Base-by-base conservation (phyloP, 768 basidiomycete genomes). In the Boletellus ananas region DNA sequence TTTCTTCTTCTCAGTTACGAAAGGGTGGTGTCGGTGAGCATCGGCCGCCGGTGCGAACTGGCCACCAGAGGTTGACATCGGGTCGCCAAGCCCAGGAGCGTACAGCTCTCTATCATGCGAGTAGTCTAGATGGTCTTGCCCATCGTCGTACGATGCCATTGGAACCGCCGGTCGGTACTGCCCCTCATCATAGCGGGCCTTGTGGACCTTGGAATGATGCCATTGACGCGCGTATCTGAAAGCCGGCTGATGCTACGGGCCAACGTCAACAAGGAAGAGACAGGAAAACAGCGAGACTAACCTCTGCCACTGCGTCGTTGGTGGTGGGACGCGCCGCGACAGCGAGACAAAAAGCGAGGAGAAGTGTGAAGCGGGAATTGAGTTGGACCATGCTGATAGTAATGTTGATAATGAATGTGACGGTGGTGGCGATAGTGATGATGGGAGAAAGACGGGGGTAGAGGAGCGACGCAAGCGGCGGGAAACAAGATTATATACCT, bases 351-450 rank as follows among this genome's bases (percentile, higher is more conserved):
- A 66, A 45, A 27, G 64, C 54, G 43, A 66, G 64, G 11, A 66
- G 64, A 34, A 56, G n/a, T 18, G 59, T 13, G 65, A 66, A 68
- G 51, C 54, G 66, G 50, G 56, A 34, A 21, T 47, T 52, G 52
- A 68, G 57, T 44, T 59, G 66, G 49, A 66, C 59, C 65, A 66
- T 66, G 50, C 43, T 43, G 52, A 51, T 66, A 53, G 58, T 60
- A 17, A 63, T 66, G 66, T 58, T 29, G 21, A 42, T 57, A 62
- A 58, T 33, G 66, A 66, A 47, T 43, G 64, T 68, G 64, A 43
- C 23, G 41, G 16, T 40, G 39, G 41, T 38, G 41, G 45, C 14
- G 40, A 53, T 63, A 51, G 50, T 54, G 45, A 50, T 56, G 55
- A 37, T 17, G 39, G 44, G 44, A 42, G 18, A 23, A 55, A 47